These are phyloP conservation scores for Acmispon strigosus DNA, from an alignment of 306 rosid genomes.

Conservation along the genomic window DNA sequence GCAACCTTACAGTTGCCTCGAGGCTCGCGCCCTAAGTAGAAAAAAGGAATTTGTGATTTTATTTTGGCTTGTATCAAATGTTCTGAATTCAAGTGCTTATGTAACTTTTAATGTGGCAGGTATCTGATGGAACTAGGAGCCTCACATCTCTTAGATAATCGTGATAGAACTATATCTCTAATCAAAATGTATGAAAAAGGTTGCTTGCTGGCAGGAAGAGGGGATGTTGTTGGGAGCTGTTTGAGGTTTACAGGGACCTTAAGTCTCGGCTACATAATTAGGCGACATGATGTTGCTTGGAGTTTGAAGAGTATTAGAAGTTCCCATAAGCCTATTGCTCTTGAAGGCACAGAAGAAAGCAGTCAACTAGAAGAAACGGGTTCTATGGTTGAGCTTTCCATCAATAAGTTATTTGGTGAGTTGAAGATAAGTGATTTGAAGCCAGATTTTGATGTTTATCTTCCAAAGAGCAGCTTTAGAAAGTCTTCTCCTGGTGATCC, in stretches of 20 bases:
- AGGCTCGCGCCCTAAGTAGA: too few relatives aligned
- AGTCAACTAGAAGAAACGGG: slow-evolving; percentile 18
- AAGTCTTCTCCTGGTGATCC: slow-evolving; percentile 78
- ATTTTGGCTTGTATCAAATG: background rate
- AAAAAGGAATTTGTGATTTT: too few relatives aligned
- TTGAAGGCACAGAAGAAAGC: slow-evolving; percentile 27
- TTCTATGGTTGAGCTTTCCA: slow-evolving; percentile 20
- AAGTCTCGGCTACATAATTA: slow-evolving; percentile 73
- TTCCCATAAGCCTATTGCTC: slow-evolving; percentile 3
- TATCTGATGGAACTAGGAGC: slow-evolving; percentile 73
- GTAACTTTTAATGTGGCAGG: slow-evolving; percentile 34
- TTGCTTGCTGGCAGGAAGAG: slow-evolving; percentile 27
- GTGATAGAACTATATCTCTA: slow-evolving; percentile 33
- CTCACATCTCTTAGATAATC: slow-evolving; percentile 38
- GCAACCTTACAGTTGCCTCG: too few relatives aligned
- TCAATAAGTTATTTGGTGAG: slow-evolving; percentile 33
- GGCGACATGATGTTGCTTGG: slow-evolving; percentile 56
- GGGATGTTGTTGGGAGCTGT: slow-evolving; percentile 63
- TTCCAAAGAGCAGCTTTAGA: slow-evolving; percentile 73
- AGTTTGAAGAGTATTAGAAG: slow-evolving; percentile 43
- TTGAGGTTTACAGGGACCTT: slow-evolving; percentile 78
- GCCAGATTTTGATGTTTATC: slow-evolving; percentile 68
- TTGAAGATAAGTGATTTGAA: slow-evolving; percentile 43
- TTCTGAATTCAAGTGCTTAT: slow-evolving; percentile 4
- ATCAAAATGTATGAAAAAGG: slow-evolving; percentile 49